Percentiles rank a stretch among this genome's conserved stretches.
Evolutionary conservation across 371 early-diverging fungal genomes (phyloP).

Genomic region (Apophysomyces trapeziformis): DNA sequence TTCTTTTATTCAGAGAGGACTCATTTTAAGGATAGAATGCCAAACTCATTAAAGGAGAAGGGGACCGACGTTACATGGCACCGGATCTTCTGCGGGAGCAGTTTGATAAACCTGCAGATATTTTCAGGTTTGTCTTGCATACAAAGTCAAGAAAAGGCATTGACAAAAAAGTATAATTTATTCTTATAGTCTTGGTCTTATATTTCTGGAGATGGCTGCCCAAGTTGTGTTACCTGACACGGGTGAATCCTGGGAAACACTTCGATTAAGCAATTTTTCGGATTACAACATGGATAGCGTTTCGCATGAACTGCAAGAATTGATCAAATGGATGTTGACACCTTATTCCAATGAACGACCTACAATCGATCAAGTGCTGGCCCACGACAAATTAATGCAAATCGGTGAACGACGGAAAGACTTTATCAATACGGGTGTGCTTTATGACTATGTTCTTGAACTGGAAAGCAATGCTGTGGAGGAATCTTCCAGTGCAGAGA

Average conservation of each 20-base stretch:
- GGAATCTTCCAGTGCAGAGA: not conserved
- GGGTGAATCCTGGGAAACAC: slow-evolving; percentile 84
- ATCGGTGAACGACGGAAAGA: not conserved
- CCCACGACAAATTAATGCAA: not conserved
- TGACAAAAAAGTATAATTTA: not conserved
- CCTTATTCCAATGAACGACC: slow-evolving; percentile 16
- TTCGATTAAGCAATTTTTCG: slow-evolving; percentile 77
- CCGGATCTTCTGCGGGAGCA: slow-evolving; percentile 85
- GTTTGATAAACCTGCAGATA: slow-evolving; percentile 85
- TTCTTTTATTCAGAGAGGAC: not conserved
- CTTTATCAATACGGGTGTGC: not conserved
- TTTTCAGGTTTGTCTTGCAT: slow-evolving; percentile 73
- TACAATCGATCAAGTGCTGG: slow-evolving; percentile 17
- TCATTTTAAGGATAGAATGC: slow-evolving; percentile 20
- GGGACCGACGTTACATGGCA: slow-evolving; percentile 96
- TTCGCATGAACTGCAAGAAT: slow-evolving; percentile 15
- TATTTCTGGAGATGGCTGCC: slow-evolving; percentile 86
- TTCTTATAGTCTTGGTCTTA: slow-evolving; percentile 80
- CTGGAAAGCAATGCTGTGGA: not conserved
- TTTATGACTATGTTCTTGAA: not conserved
- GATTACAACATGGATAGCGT: slow-evolving; percentile 32
- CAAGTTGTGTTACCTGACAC: slow-evolving; percentile 84
- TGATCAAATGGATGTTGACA: slow-evolving; percentile 19
- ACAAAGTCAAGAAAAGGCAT: not conserved
- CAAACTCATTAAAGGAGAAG: slow-evolving; percentile 71